Evolutionary conservation across 2,329 filamentous ascomycete species (phyloP).

Genomic region (Chaetomium sp.): DNA sequence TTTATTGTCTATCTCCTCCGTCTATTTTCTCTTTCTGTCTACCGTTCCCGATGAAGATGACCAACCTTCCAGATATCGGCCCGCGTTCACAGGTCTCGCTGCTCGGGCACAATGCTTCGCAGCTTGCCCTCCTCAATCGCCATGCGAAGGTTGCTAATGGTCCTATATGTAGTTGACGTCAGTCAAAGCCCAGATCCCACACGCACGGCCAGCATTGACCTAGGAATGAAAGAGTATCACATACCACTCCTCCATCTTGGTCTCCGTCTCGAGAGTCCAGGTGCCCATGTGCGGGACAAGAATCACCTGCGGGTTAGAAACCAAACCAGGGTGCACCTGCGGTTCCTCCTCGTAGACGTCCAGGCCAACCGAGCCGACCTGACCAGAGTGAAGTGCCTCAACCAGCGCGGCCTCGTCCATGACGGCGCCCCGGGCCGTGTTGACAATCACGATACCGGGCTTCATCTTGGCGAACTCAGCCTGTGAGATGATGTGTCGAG

Average conservation of each 20-base stretch:
- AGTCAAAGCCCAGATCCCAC: neutral
- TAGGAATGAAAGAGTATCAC: neutral
- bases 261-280: constrained; percentile 61
- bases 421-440: constrained; percentile 75
- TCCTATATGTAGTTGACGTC: constrained; percentile 28
- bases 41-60: neutral
- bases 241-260: constrained; percentile 63
- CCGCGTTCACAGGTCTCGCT: constrained; percentile 34
- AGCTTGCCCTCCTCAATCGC: constrained; percentile 57
- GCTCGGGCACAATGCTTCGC: constrained; percentile 67
- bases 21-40: neutral
- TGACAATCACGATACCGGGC: constrained; percentile 67
- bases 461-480: constrained; percentile 73
- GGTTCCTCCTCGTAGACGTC: constrained; percentile 84
- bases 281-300: constrained; percentile 84
- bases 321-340: constrained; percentile 62
- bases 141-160: constrained; percentile 60
- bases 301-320: constrained; percentile 64
- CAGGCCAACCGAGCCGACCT: constrained; percentile 64
- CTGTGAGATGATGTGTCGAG: constrained; percentile 67
- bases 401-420: constrained; percentile 79
- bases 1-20: neutral
- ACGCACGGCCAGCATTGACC: no score
- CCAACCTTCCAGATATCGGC: neutral
- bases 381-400: constrained; percentile 60